A percentile compares a stretch with the other conserved stretches of the same genome.
Evolutionary conservation across 495 filamentous ascomycete genomes (phyloP).

Genomic region (Entonaema liquescens): DNA sequence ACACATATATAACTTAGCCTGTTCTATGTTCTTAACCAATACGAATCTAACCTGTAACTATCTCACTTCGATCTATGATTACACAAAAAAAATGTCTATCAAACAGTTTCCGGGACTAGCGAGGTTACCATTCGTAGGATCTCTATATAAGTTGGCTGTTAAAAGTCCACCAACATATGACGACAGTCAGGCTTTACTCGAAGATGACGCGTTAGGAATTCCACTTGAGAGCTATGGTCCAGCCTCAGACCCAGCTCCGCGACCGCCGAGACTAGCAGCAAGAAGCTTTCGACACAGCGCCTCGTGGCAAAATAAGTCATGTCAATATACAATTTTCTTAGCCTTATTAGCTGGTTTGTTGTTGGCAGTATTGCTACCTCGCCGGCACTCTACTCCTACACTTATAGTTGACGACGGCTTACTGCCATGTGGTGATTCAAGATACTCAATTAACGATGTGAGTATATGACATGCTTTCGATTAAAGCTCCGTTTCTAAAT

Average conservation of each 20-base stretch:
- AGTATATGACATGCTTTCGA: conserved; percentile 9
- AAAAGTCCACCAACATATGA: conserved; percentile 13
- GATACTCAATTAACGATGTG: conserved; percentile 49
- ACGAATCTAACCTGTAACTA: background rate
- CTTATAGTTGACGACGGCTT: conserved; percentile 22
- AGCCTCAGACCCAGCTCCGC: background rate
- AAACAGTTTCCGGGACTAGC: conserved; percentile 5
- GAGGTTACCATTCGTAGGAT: conserved; percentile 23
- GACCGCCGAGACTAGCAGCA: conserved; percentile 1
- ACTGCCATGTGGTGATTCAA: conserved; percentile 49
- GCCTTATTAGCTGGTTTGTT: conserved; percentile 28
- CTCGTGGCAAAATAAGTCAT: conserved; percentile 18
- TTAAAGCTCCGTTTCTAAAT: background rate
- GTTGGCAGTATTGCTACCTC: conserved; percentile 27
- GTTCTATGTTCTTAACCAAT: background rate
- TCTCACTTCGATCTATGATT: background rate
- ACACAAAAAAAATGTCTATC: conserved; percentile 15
- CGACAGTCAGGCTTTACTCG: conserved; percentile 38
- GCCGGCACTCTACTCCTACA: background rate
- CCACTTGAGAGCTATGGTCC: conserved; percentile 31
- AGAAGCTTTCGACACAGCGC: background rate
- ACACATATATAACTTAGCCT: background rate
- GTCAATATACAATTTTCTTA: conserved; percentile 24
- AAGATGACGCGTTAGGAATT: conserved; percentile 41
- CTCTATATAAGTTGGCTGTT: conserved; percentile 9